Conservation (phyloP, 176 grass and related monocot genomes). For the Secale cereale region DNA sequence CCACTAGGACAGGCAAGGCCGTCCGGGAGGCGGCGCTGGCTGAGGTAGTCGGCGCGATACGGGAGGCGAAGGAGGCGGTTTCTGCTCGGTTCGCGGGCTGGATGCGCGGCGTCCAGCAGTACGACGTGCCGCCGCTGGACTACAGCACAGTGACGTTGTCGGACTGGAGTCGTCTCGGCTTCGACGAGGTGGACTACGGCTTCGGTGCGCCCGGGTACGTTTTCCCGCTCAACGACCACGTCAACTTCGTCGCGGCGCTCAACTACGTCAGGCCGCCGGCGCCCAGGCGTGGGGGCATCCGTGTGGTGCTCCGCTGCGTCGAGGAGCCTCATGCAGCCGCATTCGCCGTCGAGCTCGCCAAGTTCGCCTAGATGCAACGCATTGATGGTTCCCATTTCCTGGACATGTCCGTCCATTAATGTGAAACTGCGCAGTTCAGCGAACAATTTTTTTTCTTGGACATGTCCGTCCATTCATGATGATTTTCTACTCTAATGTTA, state of each 20-base stretch:
- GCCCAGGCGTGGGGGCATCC: slow-evolving; percentile 55
- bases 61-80: slow-evolving; percentile 58
- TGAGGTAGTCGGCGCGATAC: slow-evolving; percentile 53
- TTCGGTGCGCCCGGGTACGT: slow-evolving; percentile 67
- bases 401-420: too few species aligned
- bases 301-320: slow-evolving; percentile 66
- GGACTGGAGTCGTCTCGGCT: slow-evolving; percentile 80
- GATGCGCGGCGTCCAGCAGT: slow-evolving; percentile 57
- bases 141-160: slow-evolving; percentile 61
- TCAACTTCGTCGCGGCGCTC: slow-evolving; percentile 40
- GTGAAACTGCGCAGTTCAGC: too few species aligned
- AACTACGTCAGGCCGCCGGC: slow-evolving; percentile 63
- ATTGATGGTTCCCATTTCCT: too few species aligned
- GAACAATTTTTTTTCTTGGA: too few species aligned
- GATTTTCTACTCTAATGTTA: too few species aligned
- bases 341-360: slow-evolving; percentile 52
- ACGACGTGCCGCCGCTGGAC: slow-evolving; percentile 65
- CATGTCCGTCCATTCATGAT: too few species aligned
- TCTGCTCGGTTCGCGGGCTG: slow-evolving; percentile 50
- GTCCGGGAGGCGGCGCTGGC: slow-evolving; percentile 37
- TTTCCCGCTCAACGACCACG: slow-evolving; percentile 63
- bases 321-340: slow-evolving; percentile 47
- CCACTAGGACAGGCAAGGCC: slow-evolving; percentile 1
- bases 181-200: slow-evolving; percentile 85
- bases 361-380: slow-evolving; percentile 25